Evolutionary conservation across 1,284 basidiomycete species (phyloP).

Genomic region (Tylopilus sp.): DNA sequence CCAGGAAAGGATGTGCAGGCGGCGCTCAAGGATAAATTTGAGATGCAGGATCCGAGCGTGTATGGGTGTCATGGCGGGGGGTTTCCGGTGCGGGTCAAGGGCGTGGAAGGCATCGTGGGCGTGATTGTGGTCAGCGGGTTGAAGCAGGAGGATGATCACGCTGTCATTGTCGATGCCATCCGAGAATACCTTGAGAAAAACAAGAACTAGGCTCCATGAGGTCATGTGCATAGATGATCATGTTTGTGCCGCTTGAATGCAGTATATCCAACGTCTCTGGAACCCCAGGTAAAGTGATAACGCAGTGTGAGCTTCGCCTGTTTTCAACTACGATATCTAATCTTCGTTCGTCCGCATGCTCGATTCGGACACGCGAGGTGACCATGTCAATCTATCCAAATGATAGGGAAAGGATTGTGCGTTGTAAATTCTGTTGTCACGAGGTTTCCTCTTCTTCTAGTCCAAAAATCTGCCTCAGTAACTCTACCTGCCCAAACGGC

Average conservation of each 20-base stretch:
- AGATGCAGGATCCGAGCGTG: conserved; percentile 28
- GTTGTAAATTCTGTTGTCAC: too few species aligned
- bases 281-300: too few species aligned
- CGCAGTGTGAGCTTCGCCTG: too few species aligned
- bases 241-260: too few species aligned
- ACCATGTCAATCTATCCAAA: too few species aligned
- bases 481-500: conserved; percentile 80
- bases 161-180: conserved; percentile 45
- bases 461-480: conserved; percentile 82
- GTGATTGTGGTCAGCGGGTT: conserved; percentile 50
- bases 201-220: too few species aligned
- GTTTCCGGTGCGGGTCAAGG: conserved; percentile 46
- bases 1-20: background rate
- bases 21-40: conserved; percentile 18
- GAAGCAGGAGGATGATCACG: conserved; percentile 46
- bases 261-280: too few species aligned
- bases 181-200: conserved; percentile 39
- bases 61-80: conserved; percentile 49
- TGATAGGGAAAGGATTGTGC: too few species aligned
- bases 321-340: too few species aligned
- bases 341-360: too few species aligned
- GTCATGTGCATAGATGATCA: too few species aligned
- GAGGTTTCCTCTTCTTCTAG: conserved; percentile 53
- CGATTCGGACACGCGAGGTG: too few species aligned
- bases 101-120: conserved; percentile 47